phyloP scores from a whole-genome alignment of 768 basidiomycete genomes.

The Russula virescens region DNA sequence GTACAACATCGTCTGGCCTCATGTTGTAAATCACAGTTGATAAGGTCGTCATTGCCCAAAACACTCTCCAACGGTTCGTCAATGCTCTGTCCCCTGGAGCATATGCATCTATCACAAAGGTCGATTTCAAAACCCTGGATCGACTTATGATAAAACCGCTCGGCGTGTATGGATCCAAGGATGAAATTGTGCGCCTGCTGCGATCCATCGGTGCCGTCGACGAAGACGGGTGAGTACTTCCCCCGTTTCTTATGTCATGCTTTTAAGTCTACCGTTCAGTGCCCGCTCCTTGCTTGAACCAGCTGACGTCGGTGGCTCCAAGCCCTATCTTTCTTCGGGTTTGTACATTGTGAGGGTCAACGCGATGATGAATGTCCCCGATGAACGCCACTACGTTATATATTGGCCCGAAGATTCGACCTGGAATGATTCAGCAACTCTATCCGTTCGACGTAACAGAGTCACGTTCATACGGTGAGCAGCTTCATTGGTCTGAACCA shows the following conservation, averaged over 20 bases:
- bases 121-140: constrained; percentile 52
- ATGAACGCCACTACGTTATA: constrained; percentile 39
- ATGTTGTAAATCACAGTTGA: constrained; percentile 37
- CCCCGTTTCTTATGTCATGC: background rate
- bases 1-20: background rate
- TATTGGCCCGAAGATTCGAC: constrained; percentile 60
- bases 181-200: constrained; percentile 45
- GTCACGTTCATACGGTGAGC: constrained; percentile 56
- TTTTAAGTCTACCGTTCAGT: constrained; percentile 10
- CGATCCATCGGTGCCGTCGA: constrained; percentile 34
- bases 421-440: constrained; percentile 46
- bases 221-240: constrained; percentile 35
- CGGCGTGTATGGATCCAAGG: constrained; percentile 52
- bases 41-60: constrained; percentile 54
- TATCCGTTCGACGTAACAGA: constrained; percentile 45
- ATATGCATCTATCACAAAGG: constrained; percentile 46
- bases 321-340: constrained; percentile 41
- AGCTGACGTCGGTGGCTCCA: constrained; percentile 7
- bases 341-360: constrained; percentile 38
- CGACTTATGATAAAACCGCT: constrained; percentile 41
- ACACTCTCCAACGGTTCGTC: constrained; percentile 42
- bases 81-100: constrained; percentile 45
- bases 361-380: constrained; percentile 5
- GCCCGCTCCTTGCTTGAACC: constrained; percentile 21
- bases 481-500: background rate